Conservation (phyloP, 805 yeast genomes). For the Blastobotrys parvus region DNA sequence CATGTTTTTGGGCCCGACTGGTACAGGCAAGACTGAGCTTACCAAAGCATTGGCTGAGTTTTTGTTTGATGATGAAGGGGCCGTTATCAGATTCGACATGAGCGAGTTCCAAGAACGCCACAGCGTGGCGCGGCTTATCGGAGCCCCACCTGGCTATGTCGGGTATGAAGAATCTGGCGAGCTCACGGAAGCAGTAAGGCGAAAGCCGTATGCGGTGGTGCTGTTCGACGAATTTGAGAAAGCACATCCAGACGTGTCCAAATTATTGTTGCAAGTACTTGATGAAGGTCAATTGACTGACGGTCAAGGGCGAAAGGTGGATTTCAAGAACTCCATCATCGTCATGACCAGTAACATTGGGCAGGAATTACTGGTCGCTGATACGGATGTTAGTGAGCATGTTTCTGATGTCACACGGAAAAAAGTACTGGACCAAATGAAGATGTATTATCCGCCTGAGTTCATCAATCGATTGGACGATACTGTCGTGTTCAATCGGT, state of each 20-base stretch:
- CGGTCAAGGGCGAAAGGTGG: constrained; percentile 89
- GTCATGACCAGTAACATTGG: constrained; percentile 97
- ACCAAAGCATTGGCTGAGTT: constrained; percentile 91
- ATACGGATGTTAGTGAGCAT: constrained; percentile 43
- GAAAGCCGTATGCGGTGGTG: constrained; percentile 90
- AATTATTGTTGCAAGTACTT: constrained; percentile 78
- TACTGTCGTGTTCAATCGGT: constrained; percentile 83
- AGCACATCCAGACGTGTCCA: constrained; percentile 94
- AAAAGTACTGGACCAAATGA: constrained; percentile 61
- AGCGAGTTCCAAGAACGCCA: constrained; percentile 96
- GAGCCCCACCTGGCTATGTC: constrained; percentile 98
- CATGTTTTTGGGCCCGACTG: constrained; percentile 96
- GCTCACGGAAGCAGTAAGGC: constrained; percentile 88
- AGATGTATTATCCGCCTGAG: constrained; percentile 80
- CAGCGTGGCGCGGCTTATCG: constrained; percentile 81
- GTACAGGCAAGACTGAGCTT: constrained; percentile 96
- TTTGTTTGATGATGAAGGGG: constrained; percentile 76
- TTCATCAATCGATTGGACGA: constrained; percentile 93
- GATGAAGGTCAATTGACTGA: constrained; percentile 95
- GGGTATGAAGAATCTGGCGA: constrained; percentile 94
- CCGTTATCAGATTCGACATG: constrained; percentile 93
- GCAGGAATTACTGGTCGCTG: constrained; percentile 74
- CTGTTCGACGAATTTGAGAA: constrained; percentile 94
- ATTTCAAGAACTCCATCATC: constrained; percentile 88
- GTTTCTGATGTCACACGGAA: constrained; percentile 47